Evolutionary conservation across 208 protist species (phyloP).

Genomic region (Crithidia brevicula): DNA sequence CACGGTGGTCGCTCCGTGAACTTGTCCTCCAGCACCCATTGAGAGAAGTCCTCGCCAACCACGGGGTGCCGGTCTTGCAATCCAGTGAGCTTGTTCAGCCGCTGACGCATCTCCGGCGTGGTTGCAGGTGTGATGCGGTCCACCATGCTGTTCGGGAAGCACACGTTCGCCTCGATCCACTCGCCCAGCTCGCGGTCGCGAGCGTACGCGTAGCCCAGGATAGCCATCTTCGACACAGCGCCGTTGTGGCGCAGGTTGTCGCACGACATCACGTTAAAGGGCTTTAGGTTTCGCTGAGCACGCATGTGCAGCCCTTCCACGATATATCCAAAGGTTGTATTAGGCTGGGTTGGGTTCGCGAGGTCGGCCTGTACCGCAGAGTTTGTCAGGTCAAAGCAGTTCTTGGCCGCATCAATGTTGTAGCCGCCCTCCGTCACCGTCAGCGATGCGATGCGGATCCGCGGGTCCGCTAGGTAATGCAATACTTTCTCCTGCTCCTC

Average conservation of each 20-base stretch:
- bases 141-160: conserved; percentile 37
- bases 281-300: conserved; percentile 7
- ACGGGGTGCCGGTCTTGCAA: conserved; percentile 32
- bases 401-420: conserved; percentile 41
- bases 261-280: conserved; percentile 54
- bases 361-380: conserved; percentile 24
- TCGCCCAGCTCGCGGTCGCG: conserved; percentile 9
- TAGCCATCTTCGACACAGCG: conserved; percentile 36
- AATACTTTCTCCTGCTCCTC: conserved; percentile 32
- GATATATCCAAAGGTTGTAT: conserved; percentile 42
- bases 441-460: conserved; percentile 41
- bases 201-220: conserved; percentile 34
- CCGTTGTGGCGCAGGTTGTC: conserved; percentile 50
- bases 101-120: conserved; percentile 25
- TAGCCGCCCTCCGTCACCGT: conserved; percentile 49
- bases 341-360: conserved; percentile 15
- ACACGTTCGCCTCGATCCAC: conserved; percentile 31
- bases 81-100: conserved; percentile 26
- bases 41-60: conserved; percentile 41
- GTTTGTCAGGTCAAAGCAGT: conserved; percentile 38
- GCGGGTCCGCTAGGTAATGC: conserved; percentile 24
- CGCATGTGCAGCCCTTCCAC: conserved; percentile 36
- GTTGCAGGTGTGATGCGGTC: conserved; percentile 44
- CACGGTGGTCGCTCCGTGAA: conserved; percentile 34
- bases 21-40: conserved; percentile 48